Conservation (phyloP, 345 rosid genomes). For the Iberis pinnata region DNA sequence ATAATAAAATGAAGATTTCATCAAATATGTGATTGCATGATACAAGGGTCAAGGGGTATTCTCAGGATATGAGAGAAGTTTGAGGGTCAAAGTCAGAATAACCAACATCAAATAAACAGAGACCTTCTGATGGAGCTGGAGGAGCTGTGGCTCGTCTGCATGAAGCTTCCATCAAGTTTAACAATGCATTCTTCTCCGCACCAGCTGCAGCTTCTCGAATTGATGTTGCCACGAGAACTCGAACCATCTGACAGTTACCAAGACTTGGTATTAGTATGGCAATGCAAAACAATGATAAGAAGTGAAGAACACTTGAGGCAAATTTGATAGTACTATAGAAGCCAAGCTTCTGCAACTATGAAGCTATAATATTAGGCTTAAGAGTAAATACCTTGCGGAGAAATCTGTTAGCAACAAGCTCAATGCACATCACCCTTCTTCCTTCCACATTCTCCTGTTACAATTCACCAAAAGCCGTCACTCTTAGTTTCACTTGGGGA, state of each 20-base stretch:
- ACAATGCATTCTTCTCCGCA: slow-evolving; percentile 61
- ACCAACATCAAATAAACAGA: slow-evolving; percentile 79
- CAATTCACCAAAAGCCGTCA: slow-evolving; percentile 7
- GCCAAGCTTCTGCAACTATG: not conserved
- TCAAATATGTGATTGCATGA: not conserved
- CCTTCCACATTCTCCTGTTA: slow-evolving; percentile 46
- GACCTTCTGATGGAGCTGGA: slow-evolving; percentile 85
- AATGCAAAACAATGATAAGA: not conserved
- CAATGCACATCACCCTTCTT: slow-evolving; percentile 68
- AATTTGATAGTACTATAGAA: no score
- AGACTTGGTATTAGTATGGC: slow-evolving; percentile 3
- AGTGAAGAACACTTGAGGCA: not conserved
- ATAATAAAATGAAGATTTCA: slow-evolving; percentile 2
- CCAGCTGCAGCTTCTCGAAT: slow-evolving; percentile 94
- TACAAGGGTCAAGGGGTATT: not conserved
- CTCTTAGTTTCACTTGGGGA: not conserved
- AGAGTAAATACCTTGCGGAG: slow-evolving; percentile 67
- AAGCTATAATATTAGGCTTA: slow-evolving; percentile 3
- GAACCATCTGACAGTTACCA: slow-evolving; percentile 57
- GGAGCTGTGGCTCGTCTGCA: slow-evolving; percentile 94
- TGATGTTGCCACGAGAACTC: slow-evolving; percentile 83
- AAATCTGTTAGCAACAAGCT: slow-evolving; percentile 85
- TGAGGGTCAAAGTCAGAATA: slow-evolving; percentile 58
- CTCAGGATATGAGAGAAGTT: slow-evolving; percentile 47
- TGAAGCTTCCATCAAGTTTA: slow-evolving; percentile 69